phyloP scores from a whole-genome alignment of 345 rosid genomes.

The Fremontodendron californicum region DNA sequence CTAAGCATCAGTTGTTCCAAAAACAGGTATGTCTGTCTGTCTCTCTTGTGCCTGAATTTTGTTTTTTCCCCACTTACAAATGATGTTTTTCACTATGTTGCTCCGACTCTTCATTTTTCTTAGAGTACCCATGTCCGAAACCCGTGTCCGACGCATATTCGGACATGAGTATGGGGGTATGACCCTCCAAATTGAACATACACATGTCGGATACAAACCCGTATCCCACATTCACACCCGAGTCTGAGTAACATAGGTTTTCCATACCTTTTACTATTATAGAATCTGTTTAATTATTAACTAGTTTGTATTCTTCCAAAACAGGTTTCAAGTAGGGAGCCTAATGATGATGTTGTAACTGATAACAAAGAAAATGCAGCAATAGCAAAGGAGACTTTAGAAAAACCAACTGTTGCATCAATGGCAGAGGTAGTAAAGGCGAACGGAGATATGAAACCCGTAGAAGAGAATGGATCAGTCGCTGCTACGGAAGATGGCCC shows the following conservation, averaged over 20 bases:
- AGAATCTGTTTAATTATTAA: neutral
- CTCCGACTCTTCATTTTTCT: too few species aligned
- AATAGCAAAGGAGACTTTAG: conserved; percentile 14
- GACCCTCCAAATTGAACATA: too few species aligned
- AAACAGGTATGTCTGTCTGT: conserved; percentile 38
- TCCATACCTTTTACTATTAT: neutral
- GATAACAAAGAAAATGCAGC: conserved; percentile 7
- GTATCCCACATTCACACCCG: too few species aligned
- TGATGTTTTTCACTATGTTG: too few species aligned
- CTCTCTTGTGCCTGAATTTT: neutral
- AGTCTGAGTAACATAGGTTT: too few species aligned
- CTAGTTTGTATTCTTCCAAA: neutral
- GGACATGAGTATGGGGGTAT: too few species aligned
- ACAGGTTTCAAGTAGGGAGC: conserved; percentile 29
- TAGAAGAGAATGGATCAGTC: conserved; percentile 25
- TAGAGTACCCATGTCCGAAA: too few species aligned
- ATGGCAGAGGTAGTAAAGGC: conserved; percentile 4
- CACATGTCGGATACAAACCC: too few species aligned
- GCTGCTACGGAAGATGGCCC: conserved; percentile 19
- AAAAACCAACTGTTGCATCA: conserved; percentile 5
- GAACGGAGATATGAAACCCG: conserved; percentile 29
- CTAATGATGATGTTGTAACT: conserved; percentile 9
- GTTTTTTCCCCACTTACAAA: neutral
- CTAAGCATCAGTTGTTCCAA: conserved; percentile 42
- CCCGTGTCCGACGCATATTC: too few species aligned